Base-by-base conservation (phyloP, 345 rosid genomes). In the Chamaenerion angustifolium region DNA sequence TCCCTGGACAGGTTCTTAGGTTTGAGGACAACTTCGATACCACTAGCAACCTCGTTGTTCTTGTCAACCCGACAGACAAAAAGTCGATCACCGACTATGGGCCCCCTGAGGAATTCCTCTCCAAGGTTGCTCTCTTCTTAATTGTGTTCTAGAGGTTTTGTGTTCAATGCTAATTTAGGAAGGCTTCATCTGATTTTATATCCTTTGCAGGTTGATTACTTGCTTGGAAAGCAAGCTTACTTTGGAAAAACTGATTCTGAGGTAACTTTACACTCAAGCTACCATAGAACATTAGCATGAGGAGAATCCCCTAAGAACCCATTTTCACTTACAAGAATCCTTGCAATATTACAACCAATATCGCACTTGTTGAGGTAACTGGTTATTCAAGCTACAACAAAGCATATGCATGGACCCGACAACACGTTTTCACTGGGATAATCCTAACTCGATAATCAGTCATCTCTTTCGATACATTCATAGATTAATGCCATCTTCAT, bases 181-280 rank as follows among this genome's bases (percentile, higher is more conserved):
- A 1, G 63, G 25, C 80, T 81, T n/a, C 74, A 73, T 48, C 21
- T 84, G 60, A 62, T 42, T 67, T 65, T 21, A 4, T 2, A 21
- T 21, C 25, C 25, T 2, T 21, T 21, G 25, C 77, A 86, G 96
- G 93, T 83, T 54, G 65, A 79, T 52, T 92, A 57, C 63, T 73
- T 92, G 67, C 85, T 87, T 0, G 96, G 98, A n/a, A 83, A 87
- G 61, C 95, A 83, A 65, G 76, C 77, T n/a, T 87, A 52, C 71
- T 69, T 53, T 6, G 85, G 92, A 40, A 56, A 68, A 46, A 92
- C 98, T 0, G 76, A 58, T 31, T 10, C 96, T 16, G 98, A 87
- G 95, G 98, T 90, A 68, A 56, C 7, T 31, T 31, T 4, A 2
- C 4, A 21, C 25, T 21, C 25, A 21, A 21, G 25, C 25, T 21